Percentiles rank a stretch among this genome's conserved stretches.
Conservation (phyloP, 2,329 filamentous ascomycete species). For the Rhynchosporium secalis region DNA sequence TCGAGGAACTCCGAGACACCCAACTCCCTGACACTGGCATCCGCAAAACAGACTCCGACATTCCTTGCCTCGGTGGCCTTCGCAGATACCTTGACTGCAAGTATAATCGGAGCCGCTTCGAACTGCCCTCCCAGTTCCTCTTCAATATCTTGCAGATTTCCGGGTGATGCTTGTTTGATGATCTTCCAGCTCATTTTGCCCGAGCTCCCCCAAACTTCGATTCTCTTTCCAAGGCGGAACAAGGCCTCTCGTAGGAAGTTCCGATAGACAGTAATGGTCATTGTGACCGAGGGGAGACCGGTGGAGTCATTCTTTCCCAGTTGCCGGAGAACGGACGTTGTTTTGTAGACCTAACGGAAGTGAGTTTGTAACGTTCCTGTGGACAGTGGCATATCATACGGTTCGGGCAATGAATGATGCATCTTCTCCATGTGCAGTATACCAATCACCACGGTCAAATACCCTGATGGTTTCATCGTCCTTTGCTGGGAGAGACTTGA, state of each 20-base stretch:
- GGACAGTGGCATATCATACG: conserved; percentile 44
- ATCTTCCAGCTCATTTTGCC: conserved; percentile 91
- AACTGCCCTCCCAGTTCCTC: conserved; percentile 90
- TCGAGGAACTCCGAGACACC: conserved; percentile 98
- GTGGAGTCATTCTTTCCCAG: conserved; percentile 81
- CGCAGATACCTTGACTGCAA: conserved; percentile 91
- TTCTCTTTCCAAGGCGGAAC: conserved; percentile 83
- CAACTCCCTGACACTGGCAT: conserved; percentile 92
- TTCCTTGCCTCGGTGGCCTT: conserved; percentile 81
- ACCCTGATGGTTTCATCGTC: conserved; percentile 79
- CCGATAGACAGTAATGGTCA: conserved; percentile 91
- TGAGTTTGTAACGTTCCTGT: background rate
- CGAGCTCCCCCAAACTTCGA: conserved; percentile 84
- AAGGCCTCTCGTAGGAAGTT: conserved; percentile 94
- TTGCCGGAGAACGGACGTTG: conserved; percentile 89
- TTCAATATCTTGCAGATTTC: conserved; percentile 95
- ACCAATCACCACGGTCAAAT: conserved; percentile 93
- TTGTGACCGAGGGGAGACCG: conserved; percentile 89
- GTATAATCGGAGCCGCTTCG: conserved; percentile 88
- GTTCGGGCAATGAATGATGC: conserved; percentile 80
- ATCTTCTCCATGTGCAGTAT: conserved; percentile 88
- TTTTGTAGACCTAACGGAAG: conserved; percentile 78
- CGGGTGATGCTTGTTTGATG: conserved; percentile 87
- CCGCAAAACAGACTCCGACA: conserved; percentile 95
- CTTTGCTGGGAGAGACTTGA: conserved; percentile 76